Base-by-base conservation (phyloP, 495 filamentous ascomycete species). In the Podospora tetraspora region DNA sequence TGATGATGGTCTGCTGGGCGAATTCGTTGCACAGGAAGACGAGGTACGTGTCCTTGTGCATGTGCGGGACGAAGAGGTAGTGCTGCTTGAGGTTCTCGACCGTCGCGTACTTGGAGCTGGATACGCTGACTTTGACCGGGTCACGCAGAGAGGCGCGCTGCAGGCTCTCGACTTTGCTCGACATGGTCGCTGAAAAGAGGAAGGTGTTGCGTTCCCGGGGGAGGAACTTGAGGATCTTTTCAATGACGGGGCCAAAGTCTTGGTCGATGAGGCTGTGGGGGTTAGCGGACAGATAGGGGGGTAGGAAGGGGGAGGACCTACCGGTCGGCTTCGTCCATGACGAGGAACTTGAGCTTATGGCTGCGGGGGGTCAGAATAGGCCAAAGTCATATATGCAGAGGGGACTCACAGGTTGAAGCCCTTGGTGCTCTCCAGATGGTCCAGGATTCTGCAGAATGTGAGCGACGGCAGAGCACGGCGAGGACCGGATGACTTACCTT, bases 361-460 rank as follows among this genome's bases (percentile, higher is more conserved):
- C 72, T 74, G 32, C 3, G 37, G 19, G 19, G 37, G 10, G 67
- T 69, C 11, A 69, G 67, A 23, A 52, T 23, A 19, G 37, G 19
- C 16, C 13, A 6, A 16, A 7, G 16, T 1, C 13, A 19, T 16
- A 19, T 5, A 5, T 16, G 19, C 37, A 11, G 29, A 52, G 27
- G 25, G 13, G 25, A 69, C 72, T 69, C 88, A 86, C 52, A 97
- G 79, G 9, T 88, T 91, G 78, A 99, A 99, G 10, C 95, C 94
- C 76, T 96, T 97, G 8, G 95, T 99, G 76, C 97, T 97, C 77
- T 99, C 94, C 11, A 97, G 81, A 76, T 99, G 95, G 72, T 99
- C 95, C 3, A 97, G 82, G 12, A 99, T 79, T 63, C 95, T 87
- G 61, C n/a, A 37, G 1, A 23, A 3, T 23, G 61, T 63, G 10